Conservation (phyloP, 2,329 filamentous ascomycete species). For the Exophiala sp. region DNA sequence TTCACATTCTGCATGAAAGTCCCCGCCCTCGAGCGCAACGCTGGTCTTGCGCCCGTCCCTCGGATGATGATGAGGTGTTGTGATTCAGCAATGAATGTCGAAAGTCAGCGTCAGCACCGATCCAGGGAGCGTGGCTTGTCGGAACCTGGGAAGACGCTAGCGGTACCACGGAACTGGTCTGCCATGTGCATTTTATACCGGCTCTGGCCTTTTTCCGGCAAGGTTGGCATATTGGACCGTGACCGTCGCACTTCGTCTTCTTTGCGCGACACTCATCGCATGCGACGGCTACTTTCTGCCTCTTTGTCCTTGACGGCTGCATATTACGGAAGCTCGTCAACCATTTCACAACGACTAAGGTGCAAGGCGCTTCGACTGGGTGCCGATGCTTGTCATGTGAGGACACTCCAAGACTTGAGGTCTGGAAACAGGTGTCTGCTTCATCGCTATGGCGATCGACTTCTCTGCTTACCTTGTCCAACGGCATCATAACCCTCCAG, state of each 20-base stretch:
- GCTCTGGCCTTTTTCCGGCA: constrained; percentile 28
- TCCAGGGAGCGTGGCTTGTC: too few species aligned
- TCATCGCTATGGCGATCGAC: too few species aligned
- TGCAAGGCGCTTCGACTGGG: background rate
- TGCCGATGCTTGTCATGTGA: too few species aligned
- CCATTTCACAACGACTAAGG: background rate
- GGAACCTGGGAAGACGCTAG: background rate
- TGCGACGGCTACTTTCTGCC: constrained; percentile 45
- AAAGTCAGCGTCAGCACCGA: too few species aligned
- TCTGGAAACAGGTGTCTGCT: too few species aligned
- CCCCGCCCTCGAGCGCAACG: constrained; percentile 40
- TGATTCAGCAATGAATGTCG: too few species aligned
- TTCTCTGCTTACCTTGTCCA: too few species aligned
- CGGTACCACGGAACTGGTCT: constrained; percentile 9
- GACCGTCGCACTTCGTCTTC: constrained; percentile 34
- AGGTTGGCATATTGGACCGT: constrained; percentile 29
- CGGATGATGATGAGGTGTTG: too few species aligned
- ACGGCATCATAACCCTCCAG: too few species aligned
- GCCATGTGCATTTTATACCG: constrained; percentile 29
- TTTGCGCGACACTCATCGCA: constrained; percentile 43
- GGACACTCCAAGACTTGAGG: too few species aligned
- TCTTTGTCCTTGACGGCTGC: constrained; percentile 30
- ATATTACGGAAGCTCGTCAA: background rate
- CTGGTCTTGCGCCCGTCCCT: too few species aligned
- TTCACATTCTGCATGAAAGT: constrained; percentile 49